Evolutionary conservation across 176 grass and related monocot species (phyloP).

Genomic region (Panicum miliaceum): DNA sequence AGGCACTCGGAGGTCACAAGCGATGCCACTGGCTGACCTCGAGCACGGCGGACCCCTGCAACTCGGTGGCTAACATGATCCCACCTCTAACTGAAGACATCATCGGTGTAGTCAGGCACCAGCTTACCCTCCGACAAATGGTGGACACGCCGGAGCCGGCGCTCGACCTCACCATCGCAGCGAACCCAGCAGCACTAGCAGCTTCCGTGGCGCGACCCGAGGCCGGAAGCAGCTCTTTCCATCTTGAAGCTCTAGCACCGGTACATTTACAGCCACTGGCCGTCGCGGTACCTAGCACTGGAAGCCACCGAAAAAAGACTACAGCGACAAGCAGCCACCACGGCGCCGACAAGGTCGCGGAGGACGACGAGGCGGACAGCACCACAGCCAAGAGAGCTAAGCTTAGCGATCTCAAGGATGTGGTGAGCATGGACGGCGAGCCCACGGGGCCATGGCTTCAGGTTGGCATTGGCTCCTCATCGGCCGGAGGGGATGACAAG

Average conservation of each 20-base stretch:
- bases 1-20: constrained; percentile 94
- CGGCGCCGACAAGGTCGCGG: constrained; percentile 5
- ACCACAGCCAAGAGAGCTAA: constrained; percentile 50
- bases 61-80: constrained; percentile 31
- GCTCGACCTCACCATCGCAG: constrained; percentile 49
- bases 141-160: constrained; percentile 44
- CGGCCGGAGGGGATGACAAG: constrained; percentile 42
- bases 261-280: constrained; percentile 34
- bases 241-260: constrained; percentile 31
- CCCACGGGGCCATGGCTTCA: constrained; percentile 66
- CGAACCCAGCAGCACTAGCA: constrained; percentile 26
- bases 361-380: constrained; percentile 81
- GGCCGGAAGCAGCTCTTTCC: constrained; percentile 43
- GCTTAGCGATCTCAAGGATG: constrained; percentile 71
- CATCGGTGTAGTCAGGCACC: constrained; percentile 24
- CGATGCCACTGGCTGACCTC: constrained; percentile 87
- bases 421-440: constrained; percentile 58
- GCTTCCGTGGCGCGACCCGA: not conserved
- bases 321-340: constrained; percentile 34
- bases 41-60: constrained; percentile 38
- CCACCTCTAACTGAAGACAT: constrained; percentile 42
- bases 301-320: constrained; percentile 35
- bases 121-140: constrained; percentile 52
- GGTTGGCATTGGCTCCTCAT: constrained; percentile 74
- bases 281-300: not conserved